These are phyloP conservation scores for Penicillium lagena DNA, from an alignment of 495 filamentous ascomycete species.

Conservation along the genomic window DNA sequence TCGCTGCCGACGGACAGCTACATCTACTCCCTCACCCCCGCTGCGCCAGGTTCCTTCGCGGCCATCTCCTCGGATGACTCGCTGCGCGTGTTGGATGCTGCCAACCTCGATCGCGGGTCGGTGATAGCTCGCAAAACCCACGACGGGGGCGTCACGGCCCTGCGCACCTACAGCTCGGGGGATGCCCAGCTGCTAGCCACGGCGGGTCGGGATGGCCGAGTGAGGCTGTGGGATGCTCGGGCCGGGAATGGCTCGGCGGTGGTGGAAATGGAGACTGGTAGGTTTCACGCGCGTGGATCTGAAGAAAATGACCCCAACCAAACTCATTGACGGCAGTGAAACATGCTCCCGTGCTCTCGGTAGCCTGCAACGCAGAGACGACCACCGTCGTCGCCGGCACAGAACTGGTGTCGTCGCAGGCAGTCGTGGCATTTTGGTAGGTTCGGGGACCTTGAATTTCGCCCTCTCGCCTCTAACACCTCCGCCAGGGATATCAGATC, in stretches of 20 bases:
- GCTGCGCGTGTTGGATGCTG: conserved; percentile 40
- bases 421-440: conserved; percentile 70
- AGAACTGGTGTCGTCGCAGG: conserved; percentile 67
- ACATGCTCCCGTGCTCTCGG: conserved; percentile 55
- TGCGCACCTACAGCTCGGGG: conserved; percentile 26
- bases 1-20: conserved; percentile 42
- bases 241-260: conserved; percentile 21
- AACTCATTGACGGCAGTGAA: conserved; percentile 23
- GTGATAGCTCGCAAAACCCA: conserved; percentile 29
- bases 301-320: too few species aligned
- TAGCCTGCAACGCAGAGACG: conserved; percentile 53
- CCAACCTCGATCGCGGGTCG: conserved; percentile 28
- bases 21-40: conserved; percentile 42
- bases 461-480: not conserved
- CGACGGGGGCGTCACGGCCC: conserved; percentile 36
- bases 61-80: conserved; percentile 54
- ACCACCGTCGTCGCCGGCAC: conserved; percentile 69
- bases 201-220: conserved; percentile 42
- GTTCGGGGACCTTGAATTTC: too few species aligned
- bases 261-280: conserved; percentile 35
- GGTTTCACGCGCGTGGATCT: conserved; percentile 2
- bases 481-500: conserved; percentile 62
- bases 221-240: conserved; percentile 42
- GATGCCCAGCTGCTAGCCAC: conserved; percentile 31
- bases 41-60: conserved; percentile 30